Conservation (phyloP, 805 yeast species). For the Wickerhamiella sorbophila region DNA sequence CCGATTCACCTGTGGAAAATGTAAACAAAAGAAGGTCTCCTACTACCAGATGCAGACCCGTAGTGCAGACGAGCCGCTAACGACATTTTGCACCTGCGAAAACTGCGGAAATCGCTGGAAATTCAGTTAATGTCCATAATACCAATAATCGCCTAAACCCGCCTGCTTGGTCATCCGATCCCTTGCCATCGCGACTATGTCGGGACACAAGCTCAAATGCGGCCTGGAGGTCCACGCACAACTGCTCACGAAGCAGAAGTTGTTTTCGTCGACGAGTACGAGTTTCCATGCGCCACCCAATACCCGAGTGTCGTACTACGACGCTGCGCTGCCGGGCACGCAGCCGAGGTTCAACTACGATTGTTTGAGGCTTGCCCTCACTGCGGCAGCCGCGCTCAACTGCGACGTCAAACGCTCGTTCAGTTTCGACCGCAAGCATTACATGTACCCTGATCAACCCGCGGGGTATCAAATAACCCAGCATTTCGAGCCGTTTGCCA, state of each 20-base stretch:
- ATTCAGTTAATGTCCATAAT: conserved; percentile 40
- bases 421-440: conserved; percentile 85
- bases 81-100: conserved; percentile 96
- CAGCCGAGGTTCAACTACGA: conserved; percentile 71
- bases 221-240: conserved; percentile 94
- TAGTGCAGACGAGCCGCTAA: conserved; percentile 96
- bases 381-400: conserved; percentile 56
- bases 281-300: conserved; percentile 42
- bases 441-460: conserved; percentile 94
- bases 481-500: conserved; percentile 65
- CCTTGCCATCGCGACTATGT: background rate
- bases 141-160: background rate
- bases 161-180: background rate
- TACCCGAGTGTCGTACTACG: conserved; percentile 58
- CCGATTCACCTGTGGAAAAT: conserved; percentile 92
- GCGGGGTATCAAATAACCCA: conserved; percentile 93
- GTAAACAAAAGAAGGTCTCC: conserved; percentile 93
- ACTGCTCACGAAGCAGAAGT: conserved; percentile 53
- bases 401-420: conserved; percentile 42
- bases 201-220: conserved; percentile 39
- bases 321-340: conserved; percentile 82
- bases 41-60: conserved; percentile 97
- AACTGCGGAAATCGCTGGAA: conserved; percentile 98
- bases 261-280: conserved; percentile 43
- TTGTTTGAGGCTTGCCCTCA: conserved; percentile 54